Evolutionary conservation across 441 rosid species (phyloP), one percentile per base, ranked within the genome.

Genomic region (Dalechampia spathulata): DNA sequence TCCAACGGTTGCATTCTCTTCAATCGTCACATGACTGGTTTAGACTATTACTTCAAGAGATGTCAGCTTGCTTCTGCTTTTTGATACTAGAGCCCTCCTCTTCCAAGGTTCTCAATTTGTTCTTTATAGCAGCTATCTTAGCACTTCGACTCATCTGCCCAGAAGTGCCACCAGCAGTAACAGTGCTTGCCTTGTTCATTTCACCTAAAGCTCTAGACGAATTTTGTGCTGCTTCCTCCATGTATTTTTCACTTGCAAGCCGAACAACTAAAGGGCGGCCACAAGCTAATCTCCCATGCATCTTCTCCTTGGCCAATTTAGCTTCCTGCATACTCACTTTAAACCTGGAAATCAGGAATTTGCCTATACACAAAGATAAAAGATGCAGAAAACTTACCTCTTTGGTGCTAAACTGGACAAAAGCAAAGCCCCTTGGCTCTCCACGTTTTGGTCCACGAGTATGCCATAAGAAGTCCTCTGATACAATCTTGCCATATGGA

Each of bases 241-340:
- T 30, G 65, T 53, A 66, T 72, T 82, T 87, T 72, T 87, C 96
- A 16, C 88, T 79, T 5, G 92, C 92, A 46, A 87, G 73, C 39
- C 82, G 95, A 49, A 91, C 96, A 23, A 90, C 78, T 65, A 87
- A 61, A 37, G 96, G 98, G 45, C 95, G 90, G 49, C 95, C 92
- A 53, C 90, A 85, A 56, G 95, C 98, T 58, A 91, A 72, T 57
- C 79, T 85, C 64, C 98, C 96, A 48, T 87, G 93, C 98, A 91
- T 87, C 78, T 81, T 91, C 66, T 91, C 95, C 79, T 82, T 87
- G 26, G 98, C 96, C 67, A 83, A 73, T 82, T 78, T 70, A 62
- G 96, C 96, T 78, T 91, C 98, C 98, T 91, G 87, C 90, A 70
- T 87, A 32, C 98, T 91, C 89, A 85, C 96, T 91, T 83, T 83